Percentiles rank a stretch among this genome's conserved stretches.
These are phyloP conservation scores for Hypoxylon sp. DNA, from an alignment of 2,329 filamentous ascomycete species.

Conservation along the genomic window DNA sequence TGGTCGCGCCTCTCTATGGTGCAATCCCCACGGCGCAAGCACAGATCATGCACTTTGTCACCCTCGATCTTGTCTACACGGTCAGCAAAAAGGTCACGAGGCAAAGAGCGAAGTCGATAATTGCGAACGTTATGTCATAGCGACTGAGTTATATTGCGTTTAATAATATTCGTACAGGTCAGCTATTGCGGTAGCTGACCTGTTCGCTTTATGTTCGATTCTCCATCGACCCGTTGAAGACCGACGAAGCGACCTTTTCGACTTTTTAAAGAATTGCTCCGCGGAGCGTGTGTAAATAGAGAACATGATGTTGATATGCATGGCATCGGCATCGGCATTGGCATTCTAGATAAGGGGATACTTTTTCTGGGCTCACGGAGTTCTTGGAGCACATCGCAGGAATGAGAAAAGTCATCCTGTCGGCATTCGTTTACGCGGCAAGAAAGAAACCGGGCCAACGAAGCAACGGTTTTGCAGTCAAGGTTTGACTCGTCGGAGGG, in stretches of 20 bases:
- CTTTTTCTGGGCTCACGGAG: conserved; percentile 54
- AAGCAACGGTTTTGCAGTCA: conserved; percentile 20
- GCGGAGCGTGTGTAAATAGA: conserved; percentile 58
- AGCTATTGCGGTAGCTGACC: conserved; percentile 13
- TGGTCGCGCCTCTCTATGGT: conserved; percentile 74
- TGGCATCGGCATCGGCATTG: conserved; percentile 59
- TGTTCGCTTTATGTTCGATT: conserved; percentile 43
- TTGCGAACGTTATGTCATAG: conserved; percentile 57
- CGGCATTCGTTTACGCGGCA: conserved; percentile 57
- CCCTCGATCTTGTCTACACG: conserved; percentile 72
- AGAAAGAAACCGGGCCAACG: conserved; percentile 35
- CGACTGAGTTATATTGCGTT: conserved; percentile 26
- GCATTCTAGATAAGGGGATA: conserved; percentile 56
- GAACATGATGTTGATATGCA: conserved; percentile 60
- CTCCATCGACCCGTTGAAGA: conserved; percentile 43
- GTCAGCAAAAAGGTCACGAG: conserved; percentile 75
- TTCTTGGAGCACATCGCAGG: conserved; percentile 56
- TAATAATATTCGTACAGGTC: conserved; percentile 33
- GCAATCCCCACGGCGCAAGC: conserved; percentile 74
- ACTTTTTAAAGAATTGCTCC: conserved; percentile 48
- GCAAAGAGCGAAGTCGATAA: conserved; percentile 56
- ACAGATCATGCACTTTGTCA: conserved; percentile 75
- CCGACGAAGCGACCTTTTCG: conserved; percentile 42
- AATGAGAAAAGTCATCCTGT: conserved; percentile 48
- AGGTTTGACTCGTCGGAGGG: conserved; percentile 29